phyloP scores from a whole-genome alignment of 441 rosid species.

The Corymbia calophylla region DNA sequence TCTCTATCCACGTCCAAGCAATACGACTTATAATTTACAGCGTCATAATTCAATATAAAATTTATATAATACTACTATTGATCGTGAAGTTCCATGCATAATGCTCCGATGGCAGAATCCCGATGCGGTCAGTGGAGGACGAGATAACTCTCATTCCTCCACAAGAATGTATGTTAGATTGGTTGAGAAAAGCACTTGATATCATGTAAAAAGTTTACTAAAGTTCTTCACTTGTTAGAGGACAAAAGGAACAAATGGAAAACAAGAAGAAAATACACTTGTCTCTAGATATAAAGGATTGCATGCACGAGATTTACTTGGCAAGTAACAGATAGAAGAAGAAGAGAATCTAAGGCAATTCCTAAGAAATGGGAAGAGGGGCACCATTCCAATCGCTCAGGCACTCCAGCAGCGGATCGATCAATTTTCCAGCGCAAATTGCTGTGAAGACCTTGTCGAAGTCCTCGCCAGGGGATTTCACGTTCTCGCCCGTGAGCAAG shows the following conservation, averaged over 20 bases:
- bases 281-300: not conserved
- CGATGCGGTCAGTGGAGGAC: not conserved
- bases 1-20: no score
- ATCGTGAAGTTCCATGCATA: not conserved
- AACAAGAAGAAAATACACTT: not conserved
- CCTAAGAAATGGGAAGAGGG: constrained; percentile 6
- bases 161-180: not conserved
- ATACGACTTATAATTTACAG: no score
- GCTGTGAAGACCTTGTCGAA: constrained; percentile 4
- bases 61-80: no score
- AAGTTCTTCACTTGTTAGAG: not conserved
- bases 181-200: not conserved
- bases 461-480: constrained; percentile 7
- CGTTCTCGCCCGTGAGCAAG: constrained; percentile 8
- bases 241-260: not conserved
- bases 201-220: not conserved
- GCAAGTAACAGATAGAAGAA: not conserved
- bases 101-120: not conserved
- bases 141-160: not conserved
- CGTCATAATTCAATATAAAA: no score
- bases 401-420: constrained; percentile 11
- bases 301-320: not conserved
- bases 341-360: not conserved
- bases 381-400: constrained; percentile 6
- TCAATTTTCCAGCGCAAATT: constrained; percentile 2